Evolutionary conservation across 495 filamentous ascomycete genomes (phyloP).

Genomic region (Lophiostoma macrostomum): DNA sequence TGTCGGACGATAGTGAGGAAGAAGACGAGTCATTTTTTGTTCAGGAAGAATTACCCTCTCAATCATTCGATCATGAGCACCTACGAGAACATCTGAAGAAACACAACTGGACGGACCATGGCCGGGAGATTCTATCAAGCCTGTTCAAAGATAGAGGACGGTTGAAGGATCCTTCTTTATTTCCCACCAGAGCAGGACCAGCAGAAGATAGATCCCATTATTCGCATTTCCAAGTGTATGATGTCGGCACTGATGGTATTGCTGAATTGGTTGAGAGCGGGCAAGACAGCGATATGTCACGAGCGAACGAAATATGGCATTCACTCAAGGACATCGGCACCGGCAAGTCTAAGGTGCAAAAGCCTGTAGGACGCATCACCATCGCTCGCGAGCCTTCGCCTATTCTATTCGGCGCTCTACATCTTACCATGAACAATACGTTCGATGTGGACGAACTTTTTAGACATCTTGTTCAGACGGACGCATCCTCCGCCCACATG

Average conservation of each 20-base stretch:
- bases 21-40: constrained; percentile 36
- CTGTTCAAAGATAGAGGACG: constrained; percentile 41
- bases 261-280: constrained; percentile 34
- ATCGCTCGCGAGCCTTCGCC: constrained; percentile 53
- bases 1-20: constrained; percentile 29
- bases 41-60: constrained; percentile 18
- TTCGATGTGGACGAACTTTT: constrained; percentile 57
- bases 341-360: constrained; percentile 24
- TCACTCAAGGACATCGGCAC: constrained; percentile 39
- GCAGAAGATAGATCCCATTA: constrained; percentile 42
- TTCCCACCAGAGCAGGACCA: constrained; percentile 35
- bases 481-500: constrained; percentile 40
- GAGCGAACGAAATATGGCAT: constrained; percentile 45
- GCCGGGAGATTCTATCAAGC: constrained; percentile 39
- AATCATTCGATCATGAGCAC: constrained; percentile 32
- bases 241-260: constrained; percentile 46
- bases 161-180: constrained; percentile 35
- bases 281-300: constrained; percentile 32
- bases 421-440: constrained; percentile 47
- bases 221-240: constrained; percentile 51
- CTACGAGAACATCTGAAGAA: constrained; percentile 35
- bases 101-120: constrained; percentile 39
- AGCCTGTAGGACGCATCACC: constrained; percentile 52
- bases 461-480: constrained; percentile 42
- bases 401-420: constrained; percentile 50